Percentiles rank a stretch among this genome's conserved stretches.
These are phyloP conservation scores for Candida smagusa DNA, from an alignment of 1,139 yeast species.

Conservation along the genomic window DNA sequence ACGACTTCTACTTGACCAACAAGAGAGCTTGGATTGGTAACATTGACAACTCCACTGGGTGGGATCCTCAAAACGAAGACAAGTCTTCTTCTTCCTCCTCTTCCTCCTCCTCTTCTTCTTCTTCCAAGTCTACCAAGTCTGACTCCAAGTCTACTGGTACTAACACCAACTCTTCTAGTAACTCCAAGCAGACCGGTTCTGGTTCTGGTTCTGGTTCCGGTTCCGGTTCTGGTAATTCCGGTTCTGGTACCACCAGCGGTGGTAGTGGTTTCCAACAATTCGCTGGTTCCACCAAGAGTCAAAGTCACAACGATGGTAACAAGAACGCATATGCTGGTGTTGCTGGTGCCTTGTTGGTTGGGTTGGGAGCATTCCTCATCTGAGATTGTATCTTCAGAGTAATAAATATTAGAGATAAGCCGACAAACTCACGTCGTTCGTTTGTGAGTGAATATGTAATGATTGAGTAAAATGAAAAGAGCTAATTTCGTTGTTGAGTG, in stretches of 20 bases:
- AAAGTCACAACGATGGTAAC: constrained; percentile 9
- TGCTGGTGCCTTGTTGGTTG: constrained; percentile 18
- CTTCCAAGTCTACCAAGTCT: constrained; percentile 5
- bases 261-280: constrained; percentile 21
- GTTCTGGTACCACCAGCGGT: constrained; percentile 7
- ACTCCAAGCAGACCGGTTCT: constrained; percentile 1
- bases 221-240: not conserved
- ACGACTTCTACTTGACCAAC: constrained; percentile 55
- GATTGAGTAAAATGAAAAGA: too few species aligned
- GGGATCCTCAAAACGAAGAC: constrained; percentile 47
- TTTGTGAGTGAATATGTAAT: too few species aligned
- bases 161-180: constrained; percentile 4
- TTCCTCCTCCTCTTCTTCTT: constrained; percentile 7
- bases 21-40: constrained; percentile 59
- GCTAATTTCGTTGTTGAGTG: too few species aligned
- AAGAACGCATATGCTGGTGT: constrained; percentile 10
- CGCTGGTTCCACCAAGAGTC: constrained; percentile 6
- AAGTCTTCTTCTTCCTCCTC: constrained; percentile 6
- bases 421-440: too few species aligned
- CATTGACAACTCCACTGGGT: constrained; percentile 56
- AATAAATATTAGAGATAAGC: too few species aligned
- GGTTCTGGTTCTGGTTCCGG: not conserved
- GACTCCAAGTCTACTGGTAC: constrained; percentile 8
- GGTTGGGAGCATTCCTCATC: constrained; percentile 19
- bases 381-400: constrained; percentile 4